These are phyloP conservation scores for Cerrena zonata DNA, from an alignment of 1,284 basidiomycete genomes.

Conservation along the genomic window DNA sequence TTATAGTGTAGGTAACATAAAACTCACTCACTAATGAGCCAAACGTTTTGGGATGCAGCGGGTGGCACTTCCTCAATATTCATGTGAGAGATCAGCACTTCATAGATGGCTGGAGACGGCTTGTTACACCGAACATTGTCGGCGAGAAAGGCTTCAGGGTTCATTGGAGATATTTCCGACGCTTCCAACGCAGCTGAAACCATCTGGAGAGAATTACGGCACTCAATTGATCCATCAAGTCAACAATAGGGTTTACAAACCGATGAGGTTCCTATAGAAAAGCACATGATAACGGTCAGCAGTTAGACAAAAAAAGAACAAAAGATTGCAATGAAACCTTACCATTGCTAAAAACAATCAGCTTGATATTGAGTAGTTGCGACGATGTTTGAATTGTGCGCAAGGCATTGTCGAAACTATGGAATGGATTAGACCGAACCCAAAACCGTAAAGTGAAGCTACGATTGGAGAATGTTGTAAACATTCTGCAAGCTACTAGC, in stretches of 20 bases:
- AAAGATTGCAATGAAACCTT: too few species aligned
- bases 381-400: conserved; percentile 18
- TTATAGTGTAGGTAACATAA: neutral
- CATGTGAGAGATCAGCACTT: conserved; percentile 19
- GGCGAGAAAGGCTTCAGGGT: conserved; percentile 16
- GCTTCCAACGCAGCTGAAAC: conserved; percentile 20
- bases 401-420: conserved; percentile 23
- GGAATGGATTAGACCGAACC: neutral
- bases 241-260: too few species aligned
- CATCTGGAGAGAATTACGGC: too few species aligned
- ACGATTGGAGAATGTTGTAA: conserved; percentile 24
- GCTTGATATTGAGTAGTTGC: conserved; percentile 12
- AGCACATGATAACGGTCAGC: neutral
- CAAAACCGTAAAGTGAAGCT: conserved; percentile 7
- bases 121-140: conserved; percentile 25
- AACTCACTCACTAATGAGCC: conserved; percentile 30
- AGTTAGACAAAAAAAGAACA: neutral
- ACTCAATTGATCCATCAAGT: too few species aligned
- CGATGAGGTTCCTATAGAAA: conserved; percentile 16
- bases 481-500: conserved; percentile 20
- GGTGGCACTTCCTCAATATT: conserved; percentile 8
- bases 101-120: conserved; percentile 24
- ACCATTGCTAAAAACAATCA: conserved; percentile 30
- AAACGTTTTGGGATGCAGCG: conserved; percentile 18
- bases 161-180: conserved; percentile 11